Percentiles rank a stretch among this genome's conserved stretches.
Conservation (phyloP, 2,329 filamentous ascomycete genomes). For the Colletotrichum orchidophilum region DNA sequence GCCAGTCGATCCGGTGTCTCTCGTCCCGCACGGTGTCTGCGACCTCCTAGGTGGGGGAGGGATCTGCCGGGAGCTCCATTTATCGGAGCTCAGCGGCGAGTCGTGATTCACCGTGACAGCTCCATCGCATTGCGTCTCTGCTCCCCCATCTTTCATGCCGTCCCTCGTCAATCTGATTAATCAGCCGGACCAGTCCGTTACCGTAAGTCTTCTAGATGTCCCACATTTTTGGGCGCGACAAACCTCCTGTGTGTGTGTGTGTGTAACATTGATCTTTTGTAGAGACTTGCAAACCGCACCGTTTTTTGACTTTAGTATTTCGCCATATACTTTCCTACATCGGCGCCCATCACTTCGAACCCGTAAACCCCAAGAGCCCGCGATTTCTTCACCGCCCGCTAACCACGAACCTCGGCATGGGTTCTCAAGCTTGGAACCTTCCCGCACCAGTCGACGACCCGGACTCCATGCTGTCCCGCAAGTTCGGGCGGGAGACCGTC, state of each 20-base stretch:
- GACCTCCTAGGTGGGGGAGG: conserved; percentile 4
- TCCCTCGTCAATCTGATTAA: conserved; percentile 27
- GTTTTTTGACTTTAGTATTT: not conserved
- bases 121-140: conserved; percentile 21
- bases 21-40: conserved; percentile 13
- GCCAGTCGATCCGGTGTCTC: conserved; percentile 7
- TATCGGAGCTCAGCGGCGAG: conserved; percentile 28
- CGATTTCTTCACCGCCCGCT: conserved; percentile 26
- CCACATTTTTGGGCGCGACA: not conserved
- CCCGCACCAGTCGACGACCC: conserved; percentile 54
- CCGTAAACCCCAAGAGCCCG: not conserved
- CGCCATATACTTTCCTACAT: not conserved
- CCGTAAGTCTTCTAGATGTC: not conserved
- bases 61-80: conserved; percentile 31
- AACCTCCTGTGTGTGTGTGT: too few relatives aligned
- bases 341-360: not conserved
- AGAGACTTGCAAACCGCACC: not conserved
- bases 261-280: not conserved
- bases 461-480: conserved; percentile 76
- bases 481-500: conserved; percentile 81
- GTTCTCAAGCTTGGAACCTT: conserved; percentile 49
- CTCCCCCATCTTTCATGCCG: not conserved
- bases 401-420: conserved; percentile 26
- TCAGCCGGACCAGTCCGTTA: conserved; percentile 21
- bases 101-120: conserved; percentile 25